Conservation (phyloP, 345 rosid species). For the Geranium brycei region DNA sequence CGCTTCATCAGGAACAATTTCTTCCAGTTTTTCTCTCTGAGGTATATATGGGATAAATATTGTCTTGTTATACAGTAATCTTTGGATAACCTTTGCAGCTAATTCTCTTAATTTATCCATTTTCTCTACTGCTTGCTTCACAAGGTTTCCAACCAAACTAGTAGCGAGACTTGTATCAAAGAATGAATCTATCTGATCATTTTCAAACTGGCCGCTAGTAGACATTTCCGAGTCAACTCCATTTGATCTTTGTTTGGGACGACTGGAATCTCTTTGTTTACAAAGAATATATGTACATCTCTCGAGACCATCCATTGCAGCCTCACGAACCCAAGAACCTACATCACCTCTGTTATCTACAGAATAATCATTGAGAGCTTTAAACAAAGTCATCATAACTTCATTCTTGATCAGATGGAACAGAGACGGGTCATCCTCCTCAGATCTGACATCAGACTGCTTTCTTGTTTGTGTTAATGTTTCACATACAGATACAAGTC, state of each 20-base stretch:
- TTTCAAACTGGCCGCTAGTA: conserved; percentile 13
- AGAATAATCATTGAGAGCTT: conserved; percentile 87
- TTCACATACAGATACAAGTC: conserved; percentile 72
- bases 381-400: conserved; percentile 66
- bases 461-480: conserved; percentile 46
- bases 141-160: conserved; percentile 40
- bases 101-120: conserved; percentile 90
- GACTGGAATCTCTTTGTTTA: conserved; percentile 11
- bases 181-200: conserved; percentile 14
- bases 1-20: conserved; percentile 40
- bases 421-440: conserved; percentile 34
- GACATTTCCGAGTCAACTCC: conserved; percentile 10
- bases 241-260: not conserved
- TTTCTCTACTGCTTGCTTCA: conserved; percentile 89
- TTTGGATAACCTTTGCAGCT: conserved; percentile 66
- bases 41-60: conserved; percentile 53
- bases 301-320: conserved; percentile 86
- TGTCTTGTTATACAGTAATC: conserved; percentile 48
- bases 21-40: conserved; percentile 55
- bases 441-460: conserved; percentile 12
- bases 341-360: conserved; percentile 96
- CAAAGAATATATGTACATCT: conserved; percentile 71
- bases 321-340: conserved; percentile 99
- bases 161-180: conserved; percentile 61
- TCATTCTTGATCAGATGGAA: conserved; percentile 56